Conservation (phyloP, 352 stramenopile genomes). For the Pythium vanterpoolii region DNA sequence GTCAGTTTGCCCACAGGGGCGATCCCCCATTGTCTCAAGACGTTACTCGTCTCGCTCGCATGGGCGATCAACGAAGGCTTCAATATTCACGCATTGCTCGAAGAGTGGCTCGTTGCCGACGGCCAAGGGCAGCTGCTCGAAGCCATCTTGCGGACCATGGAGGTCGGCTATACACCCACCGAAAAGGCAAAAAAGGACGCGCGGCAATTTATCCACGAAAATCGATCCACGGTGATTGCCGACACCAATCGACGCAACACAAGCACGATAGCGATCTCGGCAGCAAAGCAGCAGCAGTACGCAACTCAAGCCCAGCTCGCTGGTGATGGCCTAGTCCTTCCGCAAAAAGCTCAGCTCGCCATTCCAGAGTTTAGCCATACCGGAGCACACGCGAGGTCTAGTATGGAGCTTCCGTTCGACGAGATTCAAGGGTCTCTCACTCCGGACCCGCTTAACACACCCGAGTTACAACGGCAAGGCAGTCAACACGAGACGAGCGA, state of each 20-base stretch:
- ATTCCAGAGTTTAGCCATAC: constrained; percentile 18
- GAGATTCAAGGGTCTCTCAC: constrained; percentile 1
- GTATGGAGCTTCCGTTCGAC: constrained; percentile 16
- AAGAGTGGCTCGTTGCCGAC: constrained; percentile 57
- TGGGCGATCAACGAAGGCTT: constrained; percentile 75
- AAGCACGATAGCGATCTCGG: background rate
- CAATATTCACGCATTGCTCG: constrained; percentile 64
- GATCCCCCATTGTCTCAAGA: constrained; percentile 65
- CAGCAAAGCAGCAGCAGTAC: constrained; percentile 5
- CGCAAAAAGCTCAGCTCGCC: background rate
- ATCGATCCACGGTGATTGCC: constrained; percentile 11
- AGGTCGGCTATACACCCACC: constrained; percentile 51
- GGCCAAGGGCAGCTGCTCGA: constrained; percentile 58
- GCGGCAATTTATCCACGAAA: constrained; percentile 64
- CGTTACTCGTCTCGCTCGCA: constrained; percentile 47
- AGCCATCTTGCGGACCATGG: constrained; percentile 65
- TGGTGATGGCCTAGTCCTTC: background rate
- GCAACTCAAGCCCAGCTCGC: background rate
- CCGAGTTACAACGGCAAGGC: constrained; percentile 25
- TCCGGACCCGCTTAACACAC: background rate
- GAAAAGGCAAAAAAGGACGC: constrained; percentile 43
- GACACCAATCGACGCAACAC: constrained; percentile 12
- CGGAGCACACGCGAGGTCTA: background rate
- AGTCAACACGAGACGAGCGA: constrained; percentile 60
- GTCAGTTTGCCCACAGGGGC: constrained; percentile 46